Base-by-base conservation (phyloP, 164 flowering plant species). In the Amborella trichopoda region DNA sequence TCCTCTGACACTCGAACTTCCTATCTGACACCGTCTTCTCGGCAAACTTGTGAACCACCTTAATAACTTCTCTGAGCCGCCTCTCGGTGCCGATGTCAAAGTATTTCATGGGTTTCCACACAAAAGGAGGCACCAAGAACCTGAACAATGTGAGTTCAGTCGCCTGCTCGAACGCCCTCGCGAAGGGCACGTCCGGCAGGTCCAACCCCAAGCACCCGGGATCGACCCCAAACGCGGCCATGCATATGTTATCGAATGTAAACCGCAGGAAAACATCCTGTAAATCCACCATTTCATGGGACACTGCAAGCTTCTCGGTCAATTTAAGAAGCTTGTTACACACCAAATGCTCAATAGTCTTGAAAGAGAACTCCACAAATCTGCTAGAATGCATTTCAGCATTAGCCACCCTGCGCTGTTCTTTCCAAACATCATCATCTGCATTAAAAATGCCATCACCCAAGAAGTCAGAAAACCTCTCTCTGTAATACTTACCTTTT, bases 381-480 rank as follows among this genome's bases (percentile, higher is more conserved):
- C 66, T 56, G 42, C 30, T 38, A 0, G 81, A 53, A 32, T 75
- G 83, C 80, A 86, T 78, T 69, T 75, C 83, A 0, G 62, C 38
- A 11, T 61, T 75, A 0, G 77, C 82, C 0, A 69, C 46, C 36
- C 67, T 56, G 10, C 94, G 44, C 49, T 83, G 89, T 11, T 52
- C 59, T 65, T 64, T 64, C 94, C 96, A 88, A 9, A 17, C 16
- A 2, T 72, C 76, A 2, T 62, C 77, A 26, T 88, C 96, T 8
- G 72, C 78, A 44, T 79, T 83, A 52, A 88, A 88, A 26, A 88
- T 81, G 4, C 94, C 96, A 28, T 63, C 61, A 0, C 94, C 91
- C 6, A 88, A 80, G 17, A 88, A 58, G 20, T 88, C 89, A 0
- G 38, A 6, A 23, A 88, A 72, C 23, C 79, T 57, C 49, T 81